These are phyloP conservation scores for Penicillium cataractarum DNA, from an alignment of 495 filamentous ascomycete species.

Conservation along the genomic window DNA sequence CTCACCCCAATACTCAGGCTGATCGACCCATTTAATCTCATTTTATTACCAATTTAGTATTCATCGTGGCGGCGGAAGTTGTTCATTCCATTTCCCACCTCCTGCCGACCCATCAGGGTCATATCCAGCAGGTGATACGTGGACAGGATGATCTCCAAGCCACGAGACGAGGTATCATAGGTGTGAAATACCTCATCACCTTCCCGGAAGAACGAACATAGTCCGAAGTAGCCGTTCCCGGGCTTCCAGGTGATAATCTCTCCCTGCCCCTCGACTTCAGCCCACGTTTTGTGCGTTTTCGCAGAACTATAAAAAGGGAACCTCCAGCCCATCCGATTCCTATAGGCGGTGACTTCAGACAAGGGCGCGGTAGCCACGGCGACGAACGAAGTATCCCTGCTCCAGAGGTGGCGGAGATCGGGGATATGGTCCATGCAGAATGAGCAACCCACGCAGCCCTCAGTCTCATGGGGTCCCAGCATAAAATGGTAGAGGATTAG, in stretches of 20 bases:
- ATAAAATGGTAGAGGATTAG: slow-evolving; percentile 55
- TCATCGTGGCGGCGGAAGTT: slow-evolving; percentile 23
- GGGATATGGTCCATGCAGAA: slow-evolving; percentile 46
- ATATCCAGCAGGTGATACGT: slow-evolving; percentile 35
- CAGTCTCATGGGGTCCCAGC: slow-evolving; percentile 36
- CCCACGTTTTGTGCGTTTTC: slow-evolving; percentile 22
- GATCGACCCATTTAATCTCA: too few species aligned
- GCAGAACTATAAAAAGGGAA: slow-evolving; percentile 48
- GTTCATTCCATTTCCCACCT: slow-evolving; percentile 31
- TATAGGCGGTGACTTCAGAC: slow-evolving; percentile 40
- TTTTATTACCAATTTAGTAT: slow-evolving; percentile 18
- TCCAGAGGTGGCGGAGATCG: slow-evolving; percentile 37
- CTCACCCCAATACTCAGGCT: too few species aligned
- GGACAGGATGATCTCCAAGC: slow-evolving; percentile 36
- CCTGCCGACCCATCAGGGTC: slow-evolving; percentile 30
- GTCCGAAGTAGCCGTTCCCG: slow-evolving; percentile 39
- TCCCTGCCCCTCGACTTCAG: slow-evolving; percentile 25
- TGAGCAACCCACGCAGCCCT: slow-evolving; percentile 43
- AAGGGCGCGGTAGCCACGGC: slow-evolving; percentile 42
- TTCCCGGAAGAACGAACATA: slow-evolving; percentile 43
- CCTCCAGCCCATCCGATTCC: slow-evolving; percentile 43
- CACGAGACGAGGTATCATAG: slow-evolving; percentile 43
- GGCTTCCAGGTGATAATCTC: slow-evolving; percentile 28
- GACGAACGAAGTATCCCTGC: slow-evolving; percentile 39
- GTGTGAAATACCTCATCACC: slow-evolving; percentile 43